Base-by-base conservation (phyloP, 2,329 filamentous ascomycete species). In the Fusarium cicatricum region DNA sequence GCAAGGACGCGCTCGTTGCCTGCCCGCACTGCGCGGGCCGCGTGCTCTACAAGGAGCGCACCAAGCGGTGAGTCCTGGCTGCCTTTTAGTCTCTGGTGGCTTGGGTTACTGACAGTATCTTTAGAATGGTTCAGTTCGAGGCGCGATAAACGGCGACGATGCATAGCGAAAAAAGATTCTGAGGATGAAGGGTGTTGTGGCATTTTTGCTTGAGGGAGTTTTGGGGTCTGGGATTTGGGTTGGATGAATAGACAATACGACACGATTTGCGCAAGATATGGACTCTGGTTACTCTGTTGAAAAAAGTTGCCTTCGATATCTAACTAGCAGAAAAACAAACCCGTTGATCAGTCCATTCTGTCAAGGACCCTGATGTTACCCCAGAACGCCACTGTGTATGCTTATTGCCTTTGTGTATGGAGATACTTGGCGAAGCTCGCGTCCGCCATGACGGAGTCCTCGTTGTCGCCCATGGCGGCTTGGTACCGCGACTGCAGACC, bases 111-210 rank as follows among this genome's bases (percentile, higher is more conserved):
- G 2, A 12, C 14, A 8, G 11, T 3, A 11, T 19, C 7, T 39
- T 12, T 53, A 96, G 94, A 72, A 97, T 98, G 93, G 93, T 98
- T 45, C 95, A 99, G 79, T 98, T 99, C 71, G 93, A 99, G 82
- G 95, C 95, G 45, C 86, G 94, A 78, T 98, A 60, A 52, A 32
- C 42, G 33, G 28, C 16, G 31, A 10, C 10, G 15, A 23, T 29
- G 8, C 23, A 21, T 36, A 52, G 33, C 52, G 23, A 62, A 56
- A 19, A 19, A 43, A 44, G 52, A 60, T 38, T 47, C n/a, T 31
- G 43, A 55, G 40, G 29, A 47, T 11, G 15, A 44, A 37, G 33
- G 43, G 23, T 60, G 55, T 40, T 52, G 50, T 62, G 58, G 54
- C 50, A 50, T 50, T 47, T n/a, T 61, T 62, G 53, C 53, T 53